Percentiles rank a stretch among this genome's conserved stretches.
phyloP scores from a whole-genome alignment of 495 filamentous ascomycete species.

The Gamarada debralockiae region DNA sequence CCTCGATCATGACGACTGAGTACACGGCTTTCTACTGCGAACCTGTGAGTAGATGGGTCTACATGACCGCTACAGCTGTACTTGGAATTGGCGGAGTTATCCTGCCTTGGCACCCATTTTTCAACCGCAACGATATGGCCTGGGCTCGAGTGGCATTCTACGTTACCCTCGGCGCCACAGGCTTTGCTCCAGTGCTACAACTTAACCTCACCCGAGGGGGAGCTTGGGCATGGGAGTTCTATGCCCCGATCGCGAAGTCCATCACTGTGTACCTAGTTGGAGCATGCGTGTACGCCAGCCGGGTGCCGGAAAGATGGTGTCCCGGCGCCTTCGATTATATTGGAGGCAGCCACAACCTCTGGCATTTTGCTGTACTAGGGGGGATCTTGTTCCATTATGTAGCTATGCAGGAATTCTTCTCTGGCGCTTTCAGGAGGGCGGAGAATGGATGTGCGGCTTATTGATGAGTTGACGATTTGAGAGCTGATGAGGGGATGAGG shows the following conservation, averaged over 20 bases:
- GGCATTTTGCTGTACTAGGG: conserved; percentile 92
- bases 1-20: conserved; percentile 96
- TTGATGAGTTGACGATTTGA: background rate
- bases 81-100: conserved; percentile 87
- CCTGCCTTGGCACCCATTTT: conserved; percentile 92
- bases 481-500: background rate
- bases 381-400: conserved; percentile 96
- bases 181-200: conserved; percentile 84
- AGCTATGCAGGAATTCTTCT: conserved; percentile 95
- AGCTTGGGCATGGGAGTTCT: conserved; percentile 75
- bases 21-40: conserved; percentile 99
- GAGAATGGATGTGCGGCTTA: conserved; percentile 39
- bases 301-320: conserved; percentile 88
- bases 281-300: conserved; percentile 85
- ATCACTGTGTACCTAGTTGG: conserved; percentile 81
- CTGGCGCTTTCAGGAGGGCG: conserved; percentile 74
- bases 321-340: conserved; percentile 93
- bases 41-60: conserved; percentile 78
- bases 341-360: conserved; percentile 93
- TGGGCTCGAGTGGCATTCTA: conserved; percentile 94
- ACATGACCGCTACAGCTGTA: conserved; percentile 76
- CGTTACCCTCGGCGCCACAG: conserved; percentile 81
- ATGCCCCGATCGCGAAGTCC: conserved; percentile 83
- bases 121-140: conserved; percentile 88
- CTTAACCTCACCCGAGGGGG: conserved; percentile 72